phyloP scores from a whole-genome alignment of 257 asterid species.

The Thymus quinquecostatus region DNA sequence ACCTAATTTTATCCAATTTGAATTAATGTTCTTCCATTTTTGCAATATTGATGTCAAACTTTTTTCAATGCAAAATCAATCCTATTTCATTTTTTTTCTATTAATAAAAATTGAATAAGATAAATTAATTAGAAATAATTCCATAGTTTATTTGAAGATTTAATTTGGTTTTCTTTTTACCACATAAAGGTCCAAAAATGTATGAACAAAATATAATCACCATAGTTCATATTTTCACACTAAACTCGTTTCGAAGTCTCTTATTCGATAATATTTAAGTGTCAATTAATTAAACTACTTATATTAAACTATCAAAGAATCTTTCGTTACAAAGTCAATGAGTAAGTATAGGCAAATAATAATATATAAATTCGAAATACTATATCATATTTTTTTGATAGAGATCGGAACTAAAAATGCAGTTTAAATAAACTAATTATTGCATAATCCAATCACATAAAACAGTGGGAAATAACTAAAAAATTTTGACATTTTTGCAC shows the following conservation, averaged over 20 bases:
- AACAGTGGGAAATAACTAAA: not conserved
- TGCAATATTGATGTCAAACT: too few species aligned
- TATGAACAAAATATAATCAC: not conserved
- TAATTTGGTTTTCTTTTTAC: conserved; percentile 8
- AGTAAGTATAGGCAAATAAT: conserved; percentile 13
- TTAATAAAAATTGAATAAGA: too few species aligned
- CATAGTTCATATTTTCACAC: conserved; percentile 30
- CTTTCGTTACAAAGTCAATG: conserved; percentile 22
- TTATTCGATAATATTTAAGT: not conserved
- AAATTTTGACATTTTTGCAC: not conserved
- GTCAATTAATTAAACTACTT: not conserved
- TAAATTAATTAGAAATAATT: not conserved
- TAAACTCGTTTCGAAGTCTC: not conserved
- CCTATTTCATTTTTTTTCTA: too few species aligned
- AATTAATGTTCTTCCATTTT: not conserved
- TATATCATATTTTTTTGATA: not conserved
- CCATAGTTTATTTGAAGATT: not conserved
- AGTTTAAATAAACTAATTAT: not conserved
- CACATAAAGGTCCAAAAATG: conserved; percentile 10
- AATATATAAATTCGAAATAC: not conserved
- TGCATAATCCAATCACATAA: conserved; percentile 18
- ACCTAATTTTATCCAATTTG: not conserved
- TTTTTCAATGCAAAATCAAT: too few species aligned
- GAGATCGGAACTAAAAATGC: not conserved
- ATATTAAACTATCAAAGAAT: conserved; percentile 22